Conservation (phyloP, 805 yeast species). For the Pichia californica region DNA sequence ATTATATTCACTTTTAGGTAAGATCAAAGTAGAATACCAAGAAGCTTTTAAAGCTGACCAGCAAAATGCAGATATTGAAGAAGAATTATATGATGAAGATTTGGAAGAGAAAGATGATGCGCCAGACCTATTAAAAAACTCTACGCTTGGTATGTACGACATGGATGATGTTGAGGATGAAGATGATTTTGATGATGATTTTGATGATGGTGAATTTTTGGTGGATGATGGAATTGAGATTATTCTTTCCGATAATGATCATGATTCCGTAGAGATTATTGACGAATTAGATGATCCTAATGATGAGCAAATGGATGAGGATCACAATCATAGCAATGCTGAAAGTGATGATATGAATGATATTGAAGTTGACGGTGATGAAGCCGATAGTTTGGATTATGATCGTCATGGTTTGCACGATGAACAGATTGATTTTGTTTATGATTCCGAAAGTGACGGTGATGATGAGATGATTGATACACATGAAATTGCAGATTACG, state of each 20-base stretch:
- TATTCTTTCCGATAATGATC: conserved; percentile 24
- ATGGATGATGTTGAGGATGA: conserved; percentile 44
- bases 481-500: conserved; percentile 18
- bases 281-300: conserved; percentile 22
- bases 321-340: conserved; percentile 21
- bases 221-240: conserved; percentile 24
- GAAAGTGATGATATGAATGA: conserved; percentile 19
- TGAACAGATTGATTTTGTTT: conserved; percentile 8
- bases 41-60: conserved; percentile 45
- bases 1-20: conserved; percentile 52
- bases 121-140: conserved; percentile 78
- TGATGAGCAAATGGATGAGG: conserved; percentile 11
- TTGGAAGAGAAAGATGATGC: conserved; percentile 58
- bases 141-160: conserved; percentile 93
- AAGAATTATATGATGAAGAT: conserved; percentile 31
- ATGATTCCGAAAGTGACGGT: conserved; percentile 15
- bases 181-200: conserved; percentile 21
- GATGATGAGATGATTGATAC: conserved; percentile 23
- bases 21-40: conserved; percentile 49
- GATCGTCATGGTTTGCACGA: not conserved
- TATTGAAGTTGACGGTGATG: not conserved
- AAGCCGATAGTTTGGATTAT: not conserved
- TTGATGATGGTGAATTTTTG: conserved; percentile 18
- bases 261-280: conserved; percentile 22
- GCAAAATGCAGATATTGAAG: conserved; percentile 31